A percentile compares a stretch with the other conserved stretches of the same genome.
Conservation (phyloP, 179 eudicot genomes). For the Sideroxylon spinosum region DNA sequence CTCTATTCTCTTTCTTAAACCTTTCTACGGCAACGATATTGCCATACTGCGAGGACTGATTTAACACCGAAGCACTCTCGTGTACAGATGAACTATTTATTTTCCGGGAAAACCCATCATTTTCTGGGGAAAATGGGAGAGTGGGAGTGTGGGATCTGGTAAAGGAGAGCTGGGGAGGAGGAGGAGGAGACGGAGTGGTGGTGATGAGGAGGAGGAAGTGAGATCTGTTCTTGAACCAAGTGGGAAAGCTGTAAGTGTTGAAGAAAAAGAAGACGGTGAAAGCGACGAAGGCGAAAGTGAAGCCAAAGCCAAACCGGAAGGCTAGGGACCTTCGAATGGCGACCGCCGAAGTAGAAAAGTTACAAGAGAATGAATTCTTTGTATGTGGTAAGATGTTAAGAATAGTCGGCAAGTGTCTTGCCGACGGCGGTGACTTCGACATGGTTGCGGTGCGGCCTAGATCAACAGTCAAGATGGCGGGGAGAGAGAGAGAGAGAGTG, state of each 20-base stretch:
- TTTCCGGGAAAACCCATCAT: neutral
- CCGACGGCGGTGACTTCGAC: neutral
- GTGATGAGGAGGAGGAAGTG: slow-evolving; percentile 33
- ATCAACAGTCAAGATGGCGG: too few species aligned
- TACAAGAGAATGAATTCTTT: neutral
- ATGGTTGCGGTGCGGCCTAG: neutral
- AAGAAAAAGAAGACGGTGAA: slow-evolving; percentile 32
- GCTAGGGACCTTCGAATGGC: slow-evolving; percentile 24
- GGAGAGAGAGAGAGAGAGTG: too few species aligned
- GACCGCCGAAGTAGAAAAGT: neutral
- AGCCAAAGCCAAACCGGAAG: slow-evolving; percentile 22
- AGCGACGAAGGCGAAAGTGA: slow-evolving; percentile 32
- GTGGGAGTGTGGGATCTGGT: slow-evolving; percentile 16
- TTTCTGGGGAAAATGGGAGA: neutral
- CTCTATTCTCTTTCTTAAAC: neutral
- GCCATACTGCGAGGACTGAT: neutral
- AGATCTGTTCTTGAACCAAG: slow-evolving; percentile 21
- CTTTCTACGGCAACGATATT: neutral
- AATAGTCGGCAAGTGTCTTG: neutral
- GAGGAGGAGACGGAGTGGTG: slow-evolving; percentile 11
- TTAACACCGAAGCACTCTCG: neutral
- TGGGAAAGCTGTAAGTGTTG: slow-evolving; percentile 7
- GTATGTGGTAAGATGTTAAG: neutral
- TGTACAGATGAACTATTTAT: neutral
- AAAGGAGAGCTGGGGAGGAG: neutral